Conservation (phyloP, 2,329 filamentous ascomycete genomes). For the Grosmannia serpens region DNA sequence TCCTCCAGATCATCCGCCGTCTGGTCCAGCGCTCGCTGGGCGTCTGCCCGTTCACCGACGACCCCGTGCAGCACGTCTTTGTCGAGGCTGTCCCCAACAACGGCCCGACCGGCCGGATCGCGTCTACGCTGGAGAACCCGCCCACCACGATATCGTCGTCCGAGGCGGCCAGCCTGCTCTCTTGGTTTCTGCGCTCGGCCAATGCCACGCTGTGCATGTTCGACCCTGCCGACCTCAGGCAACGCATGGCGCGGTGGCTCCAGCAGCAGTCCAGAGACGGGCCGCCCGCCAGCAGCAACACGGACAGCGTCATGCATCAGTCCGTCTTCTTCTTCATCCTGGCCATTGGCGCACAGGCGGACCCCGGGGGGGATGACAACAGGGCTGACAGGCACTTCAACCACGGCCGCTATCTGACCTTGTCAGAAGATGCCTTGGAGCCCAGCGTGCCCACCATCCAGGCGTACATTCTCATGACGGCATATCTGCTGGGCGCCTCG, state of each 20-base stretch:
- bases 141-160: constrained; percentile 12
- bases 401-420: constrained; percentile 22
- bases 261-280: constrained; percentile 14
- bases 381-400: constrained; percentile 12
- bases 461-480: constrained; percentile 43
- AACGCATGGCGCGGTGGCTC: constrained; percentile 19
- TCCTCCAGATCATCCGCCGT: constrained; percentile 23
- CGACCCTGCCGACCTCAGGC: constrained; percentile 17
- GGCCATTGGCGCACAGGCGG: constrained; percentile 14
- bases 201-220: constrained; percentile 21
- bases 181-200: constrained; percentile 20
- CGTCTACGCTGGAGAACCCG: constrained; percentile 10
- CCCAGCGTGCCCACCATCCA: constrained; percentile 41
- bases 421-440: constrained; percentile 39
- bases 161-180: constrained; percentile 18
- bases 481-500: constrained; percentile 48
- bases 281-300: constrained; percentile 1
- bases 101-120: constrained; percentile 16
- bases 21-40: constrained; percentile 20
- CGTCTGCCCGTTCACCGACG: constrained; percentile 21
- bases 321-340: constrained; percentile 12
- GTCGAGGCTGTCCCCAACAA: constrained; percentile 21
- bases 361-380: constrained; percentile 8
- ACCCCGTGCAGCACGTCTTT: constrained; percentile 21
- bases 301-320: constrained; percentile 3